Base-by-base conservation (phyloP, 108 stramenopile genomes). In the Skeletonema costatum region DNA sequence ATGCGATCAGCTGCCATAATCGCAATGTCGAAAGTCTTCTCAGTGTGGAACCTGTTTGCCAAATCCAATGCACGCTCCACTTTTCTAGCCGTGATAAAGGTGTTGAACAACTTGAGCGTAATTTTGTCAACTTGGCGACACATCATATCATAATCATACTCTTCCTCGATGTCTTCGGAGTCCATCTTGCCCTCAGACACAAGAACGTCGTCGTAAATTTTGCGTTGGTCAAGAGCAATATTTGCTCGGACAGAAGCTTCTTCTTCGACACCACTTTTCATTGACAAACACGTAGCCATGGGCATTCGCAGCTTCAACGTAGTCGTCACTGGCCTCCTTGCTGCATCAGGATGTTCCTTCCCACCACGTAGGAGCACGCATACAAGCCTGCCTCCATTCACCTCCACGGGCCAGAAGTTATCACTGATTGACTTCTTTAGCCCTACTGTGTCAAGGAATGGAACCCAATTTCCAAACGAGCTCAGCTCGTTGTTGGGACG, bases 351-450 rank as follows among this genome's bases (percentile, higher is more conserved):
- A 71, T 90, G 82, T 39, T 88, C 78, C 48, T 84, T 89, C 4
- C 92, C 91, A 31, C 92, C 95, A 66, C 91, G 92, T 51, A 96
- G 78, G 10, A 86, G 95, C 10, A 93, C 88, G 64, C 87, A 92
- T 33, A 93, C 75, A 32, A 96, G 70, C 67, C 89, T 92, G 29
- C 92, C 92, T 65, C 91, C 90, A 60, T 87, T 75, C 38, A 91
- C 87, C 53, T 89, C 87, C 3, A 93, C 78, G 9, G 95, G 93
- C 92, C 92, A 93, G 60, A 86, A 91, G 6, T 63, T 68, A 73
- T 96, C 95, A 64, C 87, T 89, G 2, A 39, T 46, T 4, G 89
- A 90, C 77, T 93, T 96, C 62, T 89, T 90, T 42, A 89, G 72
- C 31, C 90, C 92, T 11, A 90, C 67, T 12, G 95, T 96, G 65